Conservation (phyloP, 1,284 basidiomycete genomes). For the Ustilago esculenta region DNA sequence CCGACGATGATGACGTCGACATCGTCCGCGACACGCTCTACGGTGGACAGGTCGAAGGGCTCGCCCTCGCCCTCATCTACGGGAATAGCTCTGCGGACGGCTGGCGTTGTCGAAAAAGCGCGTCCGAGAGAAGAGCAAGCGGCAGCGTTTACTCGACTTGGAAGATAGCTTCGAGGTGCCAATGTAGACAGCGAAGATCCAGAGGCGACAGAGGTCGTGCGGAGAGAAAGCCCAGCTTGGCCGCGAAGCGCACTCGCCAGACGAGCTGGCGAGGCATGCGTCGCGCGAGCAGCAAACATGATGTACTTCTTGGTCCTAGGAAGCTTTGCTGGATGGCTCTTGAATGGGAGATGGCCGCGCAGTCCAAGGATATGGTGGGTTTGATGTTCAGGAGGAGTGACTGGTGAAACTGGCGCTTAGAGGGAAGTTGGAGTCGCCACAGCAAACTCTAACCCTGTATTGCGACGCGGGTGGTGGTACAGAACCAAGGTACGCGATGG, state of each 20-base stretch:
- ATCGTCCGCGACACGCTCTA: slow-evolving; percentile 70
- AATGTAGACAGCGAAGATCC: slow-evolving; percentile 24
- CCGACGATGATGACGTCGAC: slow-evolving; percentile 98
- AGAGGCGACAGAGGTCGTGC: slow-evolving; percentile 19
- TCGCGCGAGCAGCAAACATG: slow-evolving; percentile 40
- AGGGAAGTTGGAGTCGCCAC: too few relatives aligned
- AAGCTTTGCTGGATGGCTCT: too few relatives aligned
- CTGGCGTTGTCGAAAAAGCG: slow-evolving; percentile 34
- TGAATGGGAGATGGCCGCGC: too few relatives aligned
- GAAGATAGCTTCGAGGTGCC: slow-evolving; percentile 12
- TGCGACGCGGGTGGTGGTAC: too few relatives aligned
- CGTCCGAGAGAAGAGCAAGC: slow-evolving; percentile 19
- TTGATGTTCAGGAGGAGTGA: too few relatives aligned
- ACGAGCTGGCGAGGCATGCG: slow-evolving; percentile 36
- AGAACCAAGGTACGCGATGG: too few relatives aligned
- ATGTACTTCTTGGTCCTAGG: background rate
- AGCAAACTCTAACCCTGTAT: too few relatives aligned
- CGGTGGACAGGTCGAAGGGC: slow-evolving; percentile 58
- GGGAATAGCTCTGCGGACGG: slow-evolving; percentile 38
- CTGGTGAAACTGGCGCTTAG: too few relatives aligned
- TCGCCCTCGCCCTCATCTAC: slow-evolving; percentile 57
- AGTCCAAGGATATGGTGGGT: too few relatives aligned
- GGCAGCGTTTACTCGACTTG: slow-evolving; percentile 14
- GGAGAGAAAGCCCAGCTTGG: slow-evolving; percentile 20
- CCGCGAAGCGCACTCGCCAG: slow-evolving; percentile 32